Conservation (phyloP, 2,329 filamentous ascomycete genomes). For the Exophiala sp. region DNA sequence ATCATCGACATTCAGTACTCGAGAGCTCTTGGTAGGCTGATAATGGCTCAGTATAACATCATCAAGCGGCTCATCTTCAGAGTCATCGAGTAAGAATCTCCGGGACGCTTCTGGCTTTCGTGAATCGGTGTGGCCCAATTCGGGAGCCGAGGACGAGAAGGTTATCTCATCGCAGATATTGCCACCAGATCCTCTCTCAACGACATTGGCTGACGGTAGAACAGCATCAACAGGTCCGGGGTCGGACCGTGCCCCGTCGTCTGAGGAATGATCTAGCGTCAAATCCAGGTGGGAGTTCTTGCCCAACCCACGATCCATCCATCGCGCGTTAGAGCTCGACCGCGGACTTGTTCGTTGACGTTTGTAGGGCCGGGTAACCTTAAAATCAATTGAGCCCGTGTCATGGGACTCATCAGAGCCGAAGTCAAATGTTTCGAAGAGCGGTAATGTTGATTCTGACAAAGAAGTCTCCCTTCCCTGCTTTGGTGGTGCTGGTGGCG, state of each 20-base stretch:
- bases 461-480: neutral
- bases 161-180: conserved; percentile 37
- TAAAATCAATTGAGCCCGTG: conserved; percentile 13
- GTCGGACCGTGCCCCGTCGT: conserved; percentile 7
- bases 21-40: conserved; percentile 8
- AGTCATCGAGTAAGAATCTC: conserved; percentile 33
- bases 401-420: conserved; percentile 31
- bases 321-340: neutral
- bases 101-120: neutral
- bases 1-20: conserved; percentile 25
- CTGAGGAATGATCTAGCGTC: conserved; percentile 21
- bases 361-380: conserved; percentile 29
- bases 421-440: conserved; percentile 25
- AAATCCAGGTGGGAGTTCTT: neutral
- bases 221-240: neutral
- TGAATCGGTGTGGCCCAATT: conserved; percentile 19
- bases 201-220: neutral
- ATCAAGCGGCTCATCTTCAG: conserved; percentile 33
- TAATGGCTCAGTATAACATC: conserved; percentile 25
- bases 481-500: conserved; percentile 4
- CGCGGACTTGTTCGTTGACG: conserved; percentile 30
- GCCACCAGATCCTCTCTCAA: neutral
- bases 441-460: neutral
- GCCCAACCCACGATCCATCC: neutral
- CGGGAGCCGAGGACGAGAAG: conserved; percentile 39